Percentiles rank a stretch among this genome's conserved stretches.
Evolutionary conservation across 2,329 filamentous ascomycete genomes (phyloP).

Genomic region (Colletotrichum horii): DNA sequence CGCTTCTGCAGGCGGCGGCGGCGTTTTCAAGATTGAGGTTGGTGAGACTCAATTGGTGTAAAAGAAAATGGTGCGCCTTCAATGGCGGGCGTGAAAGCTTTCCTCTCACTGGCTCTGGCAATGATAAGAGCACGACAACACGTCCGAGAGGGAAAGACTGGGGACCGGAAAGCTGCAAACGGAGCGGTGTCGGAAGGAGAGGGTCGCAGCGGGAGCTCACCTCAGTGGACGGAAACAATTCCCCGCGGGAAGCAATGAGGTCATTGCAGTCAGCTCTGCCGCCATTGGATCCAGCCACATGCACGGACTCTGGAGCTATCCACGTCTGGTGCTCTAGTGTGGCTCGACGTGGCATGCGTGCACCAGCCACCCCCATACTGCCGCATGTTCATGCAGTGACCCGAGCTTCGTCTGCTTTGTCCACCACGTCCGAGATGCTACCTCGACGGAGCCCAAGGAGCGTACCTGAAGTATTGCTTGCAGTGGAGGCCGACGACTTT

Average conservation of each 20-base stretch:
- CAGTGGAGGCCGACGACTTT: not conserved
- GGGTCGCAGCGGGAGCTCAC: not conserved
- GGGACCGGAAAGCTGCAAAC: not conserved
- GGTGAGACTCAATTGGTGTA: not conserved
- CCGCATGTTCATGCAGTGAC: not conserved
- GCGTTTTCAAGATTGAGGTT: not conserved
- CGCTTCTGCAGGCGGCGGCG: not conserved
- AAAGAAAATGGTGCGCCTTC: not conserved
- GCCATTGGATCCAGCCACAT: conserved; percentile 8
- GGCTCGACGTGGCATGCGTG: not conserved
- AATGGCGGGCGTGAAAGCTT: not conserved
- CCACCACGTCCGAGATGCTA: not conserved
- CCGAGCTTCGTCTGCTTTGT: conserved; percentile 1
- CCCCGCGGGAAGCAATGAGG: not conserved
- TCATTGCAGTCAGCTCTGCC: not conserved
- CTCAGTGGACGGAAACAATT: not conserved
- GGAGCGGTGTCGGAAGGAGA: conserved; percentile 17
- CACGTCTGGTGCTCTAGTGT: too few relatives aligned
- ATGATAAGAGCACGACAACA: not conserved
- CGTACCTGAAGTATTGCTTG: not conserved
- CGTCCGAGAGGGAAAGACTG: not conserved
- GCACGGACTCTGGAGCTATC: not conserved
- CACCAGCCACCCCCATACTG: conserved; percentile 17
- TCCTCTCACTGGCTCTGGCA: not conserved
- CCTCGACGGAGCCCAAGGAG: not conserved